Evolutionary conservation across 768 basidiomycete species (phyloP).

Genomic region (Boletus reticuloceps): DNA sequence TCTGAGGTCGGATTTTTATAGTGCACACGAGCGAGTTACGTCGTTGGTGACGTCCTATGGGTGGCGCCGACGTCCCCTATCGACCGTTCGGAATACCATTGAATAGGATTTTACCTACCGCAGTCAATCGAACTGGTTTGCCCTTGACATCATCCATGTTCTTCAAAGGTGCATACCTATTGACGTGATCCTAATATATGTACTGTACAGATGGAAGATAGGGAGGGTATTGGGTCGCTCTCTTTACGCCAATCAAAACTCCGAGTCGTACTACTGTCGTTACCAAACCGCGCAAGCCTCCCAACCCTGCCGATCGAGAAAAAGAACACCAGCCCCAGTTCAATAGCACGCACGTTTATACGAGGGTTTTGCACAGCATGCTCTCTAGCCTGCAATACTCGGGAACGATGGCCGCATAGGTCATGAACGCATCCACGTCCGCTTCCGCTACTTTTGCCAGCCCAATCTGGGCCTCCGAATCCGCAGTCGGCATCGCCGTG

Average conservation of each 20-base stretch:
- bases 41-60: no score
- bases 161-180: no score
- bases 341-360: slow-evolving; percentile 24
- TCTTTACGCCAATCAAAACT: not conserved
- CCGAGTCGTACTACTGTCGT: no score
- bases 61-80: no score
- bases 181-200: slow-evolving; percentile 16
- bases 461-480: slow-evolving; percentile 72
- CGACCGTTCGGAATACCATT: no score
- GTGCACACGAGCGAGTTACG: no score
- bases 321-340: no score
- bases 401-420: slow-evolving; percentile 81
- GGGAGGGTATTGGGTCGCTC: not conserved
- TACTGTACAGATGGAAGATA: slow-evolving; percentile 8
- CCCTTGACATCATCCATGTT: no score
- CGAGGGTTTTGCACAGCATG: slow-evolving; percentile 66
- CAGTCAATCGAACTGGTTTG: no score
- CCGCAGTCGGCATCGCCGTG: slow-evolving; percentile 66
- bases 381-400: slow-evolving; percentile 80
- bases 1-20: not conserved
- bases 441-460: slow-evolving; percentile 81
- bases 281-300: no score
- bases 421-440: slow-evolving; percentile 81
- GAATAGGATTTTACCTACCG: no score
- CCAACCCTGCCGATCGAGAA: not conserved